Conservation (phyloP, 2,329 filamentous ascomycete species). For the Phialocephala subalpina region DNA sequence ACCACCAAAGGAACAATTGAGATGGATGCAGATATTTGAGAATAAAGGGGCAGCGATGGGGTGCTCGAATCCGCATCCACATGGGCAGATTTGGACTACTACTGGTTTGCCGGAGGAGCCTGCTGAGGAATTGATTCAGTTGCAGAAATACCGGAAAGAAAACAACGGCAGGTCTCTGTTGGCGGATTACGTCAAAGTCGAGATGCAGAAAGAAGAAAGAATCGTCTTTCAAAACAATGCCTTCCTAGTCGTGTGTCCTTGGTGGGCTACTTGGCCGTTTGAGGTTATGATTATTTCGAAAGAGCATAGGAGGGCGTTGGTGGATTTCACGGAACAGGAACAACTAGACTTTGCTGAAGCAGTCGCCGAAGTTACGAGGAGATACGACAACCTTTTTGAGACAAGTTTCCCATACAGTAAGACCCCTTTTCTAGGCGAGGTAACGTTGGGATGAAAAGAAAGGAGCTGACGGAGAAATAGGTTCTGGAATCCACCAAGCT, state of each 20-base stretch:
- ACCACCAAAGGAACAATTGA: conserved; percentile 77
- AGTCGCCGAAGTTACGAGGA: conserved; percentile 85
- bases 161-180: conserved; percentile 84
- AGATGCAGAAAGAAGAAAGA: conserved; percentile 82
- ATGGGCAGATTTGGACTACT: conserved; percentile 96
- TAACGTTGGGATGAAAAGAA: not conserved
- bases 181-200: conserved; percentile 85
- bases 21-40: conserved; percentile 99
- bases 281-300: conserved; percentile 91
- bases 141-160: conserved; percentile 79
- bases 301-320: conserved; percentile 81
- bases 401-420: conserved; percentile 94
- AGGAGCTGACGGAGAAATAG: conserved; percentile 47
- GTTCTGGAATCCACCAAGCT: conserved; percentile 95
- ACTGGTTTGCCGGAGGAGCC: conserved; percentile 92
- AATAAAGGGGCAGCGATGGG: conserved; percentile 99
- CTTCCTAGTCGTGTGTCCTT: conserved; percentile 91
- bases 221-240: conserved; percentile 86
- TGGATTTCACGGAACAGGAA: conserved; percentile 80
- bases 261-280: conserved; percentile 98
- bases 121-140: conserved; percentile 76
- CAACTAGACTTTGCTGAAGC: conserved; percentile 79
- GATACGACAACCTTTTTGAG: conserved; percentile 97
- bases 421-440: conserved; percentile 39
- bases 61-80: conserved; percentile 97